phyloP scores from a whole-genome alignment of 176 grass and related monocot genomes.

The Eragrostis curvula region DNA sequence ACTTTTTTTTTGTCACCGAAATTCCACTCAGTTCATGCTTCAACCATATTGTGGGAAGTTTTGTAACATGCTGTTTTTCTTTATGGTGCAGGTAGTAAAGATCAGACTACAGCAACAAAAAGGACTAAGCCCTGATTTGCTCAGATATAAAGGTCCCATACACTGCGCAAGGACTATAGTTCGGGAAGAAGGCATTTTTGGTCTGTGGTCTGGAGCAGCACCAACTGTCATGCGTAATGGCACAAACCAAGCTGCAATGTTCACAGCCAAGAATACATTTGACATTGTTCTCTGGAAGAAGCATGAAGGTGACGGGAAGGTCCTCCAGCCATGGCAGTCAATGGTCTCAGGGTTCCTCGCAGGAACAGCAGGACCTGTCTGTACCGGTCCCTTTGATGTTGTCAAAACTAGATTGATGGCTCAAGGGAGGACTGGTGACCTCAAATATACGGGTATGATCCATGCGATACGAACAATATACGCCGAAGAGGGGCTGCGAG shows the following conservation, averaged over 20 bases:
- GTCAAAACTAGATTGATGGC: conserved; percentile 98
- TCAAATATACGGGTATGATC: conserved; percentile 83
- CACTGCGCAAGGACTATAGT: conserved; percentile 84
- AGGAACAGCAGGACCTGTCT: conserved; percentile 90
- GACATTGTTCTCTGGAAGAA: conserved; percentile 95
- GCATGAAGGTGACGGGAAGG: conserved; percentile 81
- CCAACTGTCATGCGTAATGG: conserved; percentile 97
- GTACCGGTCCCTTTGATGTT: conserved; percentile 90
- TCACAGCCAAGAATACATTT: conserved; percentile 90
- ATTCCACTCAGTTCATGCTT: conserved; percentile 6
- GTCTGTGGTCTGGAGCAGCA: conserved; percentile 83
- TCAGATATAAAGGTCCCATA: conserved; percentile 85
- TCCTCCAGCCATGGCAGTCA: conserved; percentile 89
- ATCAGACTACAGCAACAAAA: conserved; percentile 94
- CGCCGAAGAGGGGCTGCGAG: conserved; percentile 74
- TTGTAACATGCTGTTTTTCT: conserved; percentile 25
- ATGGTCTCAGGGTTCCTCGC: conserved; percentile 98
- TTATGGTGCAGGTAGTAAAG: conserved; percentile 70
- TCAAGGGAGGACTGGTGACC: conserved; percentile 69
- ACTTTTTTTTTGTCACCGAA: background rate
- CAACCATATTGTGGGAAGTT: background rate
- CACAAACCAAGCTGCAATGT: conserved; percentile 98
- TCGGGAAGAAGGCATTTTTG: conserved; percentile 78
- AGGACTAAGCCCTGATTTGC: conserved; percentile 73
- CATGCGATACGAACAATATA: conserved; percentile 85